Evolutionary conservation across 2,329 filamentous ascomycete species (phyloP).

Genomic region (Pyrenochaeta sp.): DNA sequence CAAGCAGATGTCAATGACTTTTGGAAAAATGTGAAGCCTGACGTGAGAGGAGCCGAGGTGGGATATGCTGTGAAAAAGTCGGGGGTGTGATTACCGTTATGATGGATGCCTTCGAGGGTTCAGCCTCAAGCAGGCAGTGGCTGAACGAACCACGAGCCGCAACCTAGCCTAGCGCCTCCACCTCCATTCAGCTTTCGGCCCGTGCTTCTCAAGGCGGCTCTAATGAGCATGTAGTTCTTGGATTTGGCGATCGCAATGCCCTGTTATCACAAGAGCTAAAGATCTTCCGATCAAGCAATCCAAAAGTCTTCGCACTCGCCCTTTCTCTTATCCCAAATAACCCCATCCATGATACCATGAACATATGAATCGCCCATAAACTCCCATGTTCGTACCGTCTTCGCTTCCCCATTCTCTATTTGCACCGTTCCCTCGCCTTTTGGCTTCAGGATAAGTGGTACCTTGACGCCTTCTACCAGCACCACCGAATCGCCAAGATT

Average conservation of each 20-base stretch:
- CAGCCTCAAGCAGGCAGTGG: background rate
- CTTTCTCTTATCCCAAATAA: slow-evolving; percentile 34
- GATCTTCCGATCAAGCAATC: background rate
- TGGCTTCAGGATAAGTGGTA: background rate
- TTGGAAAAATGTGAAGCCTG: too few relatives aligned
- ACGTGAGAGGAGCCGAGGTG: too few relatives aligned
- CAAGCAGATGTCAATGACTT: too few relatives aligned
- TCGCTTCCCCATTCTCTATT: background rate
- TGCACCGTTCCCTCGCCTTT: background rate
- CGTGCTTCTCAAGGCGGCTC: background rate
- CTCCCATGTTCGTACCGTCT: slow-evolving; percentile 1
- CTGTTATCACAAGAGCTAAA: background rate
- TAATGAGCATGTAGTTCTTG: background rate
- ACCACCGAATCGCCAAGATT: background rate
- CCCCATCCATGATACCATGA: slow-evolving; percentile 5
- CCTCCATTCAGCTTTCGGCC: background rate
- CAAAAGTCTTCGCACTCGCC: background rate
- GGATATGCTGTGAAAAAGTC: too few relatives aligned
- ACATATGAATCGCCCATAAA: slow-evolving; percentile 7
- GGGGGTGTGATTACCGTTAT: background rate
- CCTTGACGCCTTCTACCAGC: background rate
- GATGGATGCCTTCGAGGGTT: background rate
- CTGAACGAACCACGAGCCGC: background rate
- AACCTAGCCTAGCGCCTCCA: background rate
- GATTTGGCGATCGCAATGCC: background rate